Conservation (phyloP, 345 rosid genomes). For the Xanthoceras sorbifolium region DNA sequence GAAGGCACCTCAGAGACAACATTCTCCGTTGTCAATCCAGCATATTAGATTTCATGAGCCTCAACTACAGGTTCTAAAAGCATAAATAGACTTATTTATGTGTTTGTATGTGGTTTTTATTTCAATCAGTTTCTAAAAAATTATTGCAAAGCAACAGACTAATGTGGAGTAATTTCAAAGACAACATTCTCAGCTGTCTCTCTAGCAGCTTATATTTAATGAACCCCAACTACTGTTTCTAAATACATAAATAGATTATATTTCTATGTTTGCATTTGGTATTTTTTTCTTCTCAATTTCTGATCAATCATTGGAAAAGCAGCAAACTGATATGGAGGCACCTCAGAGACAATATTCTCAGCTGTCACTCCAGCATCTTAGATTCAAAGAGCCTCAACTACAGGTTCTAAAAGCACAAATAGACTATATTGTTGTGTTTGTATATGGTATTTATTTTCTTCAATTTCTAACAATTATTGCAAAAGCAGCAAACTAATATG, state of each 20-base stretch:
- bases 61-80: neutral
- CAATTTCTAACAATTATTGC: too few relatives aligned
- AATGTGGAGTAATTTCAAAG: neutral
- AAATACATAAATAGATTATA: neutral
- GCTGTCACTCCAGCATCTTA: neutral
- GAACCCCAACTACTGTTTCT: conserved; percentile 3
- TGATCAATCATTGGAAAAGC: neutral
- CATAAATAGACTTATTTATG: too few relatives aligned
- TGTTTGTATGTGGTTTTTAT: neutral
- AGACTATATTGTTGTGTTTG: too few relatives aligned
- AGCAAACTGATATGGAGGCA: neutral
- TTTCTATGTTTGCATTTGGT: neutral
- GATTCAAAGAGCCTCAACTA: neutral
- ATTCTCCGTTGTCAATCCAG: neutral
- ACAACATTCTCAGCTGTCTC: neutral
- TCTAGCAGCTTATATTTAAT: neutral
- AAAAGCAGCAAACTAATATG: neutral
- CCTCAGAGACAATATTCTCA: neutral
- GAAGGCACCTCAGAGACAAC: neutral
- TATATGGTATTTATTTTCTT: too few relatives aligned
- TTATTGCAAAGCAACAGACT: neutral
- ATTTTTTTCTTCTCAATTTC: neutral
- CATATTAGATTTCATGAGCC: neutral
- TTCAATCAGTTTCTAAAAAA: too few relatives aligned
- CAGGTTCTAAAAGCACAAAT: neutral